Conservation (phyloP, 305 asterid species). For the Plantago coronopus region DNA sequence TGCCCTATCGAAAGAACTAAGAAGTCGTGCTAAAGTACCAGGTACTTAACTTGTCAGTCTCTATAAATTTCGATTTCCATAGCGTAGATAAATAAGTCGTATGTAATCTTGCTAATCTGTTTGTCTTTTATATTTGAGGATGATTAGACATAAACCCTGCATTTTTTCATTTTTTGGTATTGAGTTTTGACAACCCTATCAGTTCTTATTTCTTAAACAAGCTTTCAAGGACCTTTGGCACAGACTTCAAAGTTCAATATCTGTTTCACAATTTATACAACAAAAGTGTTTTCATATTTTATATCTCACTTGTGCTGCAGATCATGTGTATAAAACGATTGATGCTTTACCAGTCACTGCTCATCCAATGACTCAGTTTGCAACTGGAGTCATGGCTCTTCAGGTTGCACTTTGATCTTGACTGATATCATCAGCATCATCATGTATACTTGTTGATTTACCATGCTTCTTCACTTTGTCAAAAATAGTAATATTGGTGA, state of each 20-base stretch:
- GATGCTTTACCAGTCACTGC: conserved; percentile 72
- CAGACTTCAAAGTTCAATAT: neutral
- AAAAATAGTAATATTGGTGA: too few relatives aligned
- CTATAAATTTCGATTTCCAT: neutral
- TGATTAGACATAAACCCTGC: too few relatives aligned
- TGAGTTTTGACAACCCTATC: too few relatives aligned
- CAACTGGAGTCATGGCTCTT: conserved; percentile 93
- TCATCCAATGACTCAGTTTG: conserved; percentile 93
- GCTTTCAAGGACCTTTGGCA: neutral
- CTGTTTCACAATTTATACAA: neutral
- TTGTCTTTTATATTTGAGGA: too few relatives aligned
- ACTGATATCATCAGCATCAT: conserved; percentile 4
- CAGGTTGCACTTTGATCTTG: conserved; percentile 45
- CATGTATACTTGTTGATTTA: neutral
- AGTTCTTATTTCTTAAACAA: neutral
- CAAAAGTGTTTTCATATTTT: neutral
- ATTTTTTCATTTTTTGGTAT: too few relatives aligned
- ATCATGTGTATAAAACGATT: conserved; percentile 74
- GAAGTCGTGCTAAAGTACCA: conserved; percentile 71
- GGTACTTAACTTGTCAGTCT: conserved; percentile 35
- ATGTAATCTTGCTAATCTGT: too few relatives aligned
- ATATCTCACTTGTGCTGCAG: conserved; percentile 40
- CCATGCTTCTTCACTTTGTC: too few relatives aligned
- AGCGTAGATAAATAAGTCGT: too few relatives aligned
- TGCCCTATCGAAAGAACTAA: conserved; percentile 63